phyloP scores from a whole-genome alignment of 2,329 filamentous ascomycete species.

The Calonectria hawksworthii region DNA sequence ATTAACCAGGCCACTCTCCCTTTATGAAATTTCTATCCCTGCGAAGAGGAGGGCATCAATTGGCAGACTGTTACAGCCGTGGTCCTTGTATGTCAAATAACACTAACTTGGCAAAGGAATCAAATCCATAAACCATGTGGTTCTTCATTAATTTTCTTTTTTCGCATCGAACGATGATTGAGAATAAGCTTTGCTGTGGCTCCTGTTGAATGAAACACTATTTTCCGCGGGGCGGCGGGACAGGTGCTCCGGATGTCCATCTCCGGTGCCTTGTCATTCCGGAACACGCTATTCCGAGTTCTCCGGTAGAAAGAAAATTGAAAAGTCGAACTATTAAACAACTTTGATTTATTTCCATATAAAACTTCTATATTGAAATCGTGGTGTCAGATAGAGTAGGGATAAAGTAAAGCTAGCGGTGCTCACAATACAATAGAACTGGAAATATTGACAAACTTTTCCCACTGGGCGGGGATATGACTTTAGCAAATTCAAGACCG shows the following conservation, averaged over 20 bases:
- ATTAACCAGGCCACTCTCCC: background rate
- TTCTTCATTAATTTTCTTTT: background rate
- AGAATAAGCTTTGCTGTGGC: background rate
- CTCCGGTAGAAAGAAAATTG: background rate
- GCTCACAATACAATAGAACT: no score
- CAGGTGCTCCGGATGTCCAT: background rate
- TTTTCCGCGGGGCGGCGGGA: background rate
- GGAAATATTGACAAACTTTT: no score
- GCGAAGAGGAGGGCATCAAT: background rate
- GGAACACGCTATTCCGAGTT: background rate
- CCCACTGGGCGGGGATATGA: no score
- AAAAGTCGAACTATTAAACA: no score
- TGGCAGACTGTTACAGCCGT: background rate
- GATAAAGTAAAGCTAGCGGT: no score
- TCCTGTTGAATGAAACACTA: background rate
- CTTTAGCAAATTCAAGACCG: no score
- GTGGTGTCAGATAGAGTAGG: no score
- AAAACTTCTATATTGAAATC: no score
- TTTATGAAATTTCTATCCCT: background rate
- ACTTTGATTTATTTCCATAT: no score
- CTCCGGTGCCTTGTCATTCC: background rate
- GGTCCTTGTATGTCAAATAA: background rate
- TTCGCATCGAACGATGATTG: background rate
- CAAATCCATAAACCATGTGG: background rate
- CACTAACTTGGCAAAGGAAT: background rate